Percentiles rank a stretch among this genome's conserved stretches.
Conservation (phyloP, 495 filamentous ascomycete species). For the Achaetomiella virescens region DNA sequence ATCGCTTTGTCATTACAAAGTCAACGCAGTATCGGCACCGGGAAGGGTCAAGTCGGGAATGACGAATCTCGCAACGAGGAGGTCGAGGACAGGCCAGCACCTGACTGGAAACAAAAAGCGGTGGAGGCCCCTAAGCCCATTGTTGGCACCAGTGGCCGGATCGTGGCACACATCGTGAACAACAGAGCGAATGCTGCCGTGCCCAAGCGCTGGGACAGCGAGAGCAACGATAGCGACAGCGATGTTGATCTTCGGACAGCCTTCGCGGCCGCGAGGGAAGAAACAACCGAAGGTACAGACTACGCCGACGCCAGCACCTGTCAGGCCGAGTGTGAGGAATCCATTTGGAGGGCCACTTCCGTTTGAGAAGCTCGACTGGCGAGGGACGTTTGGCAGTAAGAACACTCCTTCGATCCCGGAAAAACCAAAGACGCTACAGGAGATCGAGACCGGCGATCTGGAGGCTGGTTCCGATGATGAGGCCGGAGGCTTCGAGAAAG, state of each 20-base stretch:
- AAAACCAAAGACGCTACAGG: conserved; percentile 14
- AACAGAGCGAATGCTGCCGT: conserved; percentile 52
- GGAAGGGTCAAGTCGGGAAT: conserved; percentile 41
- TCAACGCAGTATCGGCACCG: conserved; percentile 29
- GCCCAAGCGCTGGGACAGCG: conserved; percentile 37
- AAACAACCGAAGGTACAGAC: conserved; percentile 29
- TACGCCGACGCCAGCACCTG: conserved; percentile 13
- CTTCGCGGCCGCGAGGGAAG: conserved; percentile 44
- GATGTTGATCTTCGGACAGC: conserved; percentile 58
- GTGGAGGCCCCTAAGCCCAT: conserved; percentile 50
- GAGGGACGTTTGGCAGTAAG: conserved; percentile 51
- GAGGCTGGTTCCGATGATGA: conserved; percentile 44
- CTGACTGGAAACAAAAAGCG: conserved; percentile 50
- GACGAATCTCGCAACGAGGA: conserved; percentile 49
- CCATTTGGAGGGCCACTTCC: conserved; percentile 76
- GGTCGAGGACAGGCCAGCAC: conserved; percentile 52
- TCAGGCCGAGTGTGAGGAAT: conserved; percentile 33
- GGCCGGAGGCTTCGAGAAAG: conserved; percentile 58
- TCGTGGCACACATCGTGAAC: conserved; percentile 59
- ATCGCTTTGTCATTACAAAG: conserved; percentile 73
- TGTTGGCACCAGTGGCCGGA: conserved; percentile 44
- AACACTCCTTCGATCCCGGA: conserved; percentile 26
- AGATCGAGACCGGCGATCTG: conserved; percentile 17
- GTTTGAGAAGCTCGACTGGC: conserved; percentile 78
- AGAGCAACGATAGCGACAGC: conserved; percentile 56